A percentile compares a stretch with the other conserved stretches of the same genome.
phyloP scores from a whole-genome alignment of 352 stramenopile genomes.

The Phytophthora ohioensis region DNA sequence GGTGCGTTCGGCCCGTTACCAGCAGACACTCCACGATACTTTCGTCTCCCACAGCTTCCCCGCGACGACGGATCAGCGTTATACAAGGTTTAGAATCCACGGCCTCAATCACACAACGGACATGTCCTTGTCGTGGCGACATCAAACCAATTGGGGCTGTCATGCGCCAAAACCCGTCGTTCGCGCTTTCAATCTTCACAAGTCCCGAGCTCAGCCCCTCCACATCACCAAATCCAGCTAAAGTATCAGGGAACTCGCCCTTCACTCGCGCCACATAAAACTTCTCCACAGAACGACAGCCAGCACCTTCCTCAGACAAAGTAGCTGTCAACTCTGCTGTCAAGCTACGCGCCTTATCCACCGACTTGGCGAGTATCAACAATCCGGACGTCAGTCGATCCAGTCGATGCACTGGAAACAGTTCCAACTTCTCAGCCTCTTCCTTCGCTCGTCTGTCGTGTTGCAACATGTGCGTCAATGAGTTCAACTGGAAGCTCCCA shows the following conservation, averaged over 20 bases:
- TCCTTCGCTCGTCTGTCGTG: slow-evolving; percentile 23
- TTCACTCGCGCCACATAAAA: slow-evolving; percentile 62
- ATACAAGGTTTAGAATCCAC: slow-evolving; percentile 46
- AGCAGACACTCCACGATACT: slow-evolving; percentile 92
- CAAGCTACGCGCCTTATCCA: slow-evolving; percentile 50
- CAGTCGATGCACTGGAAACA: slow-evolving; percentile 92
- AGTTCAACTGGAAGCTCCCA: slow-evolving; percentile 92
- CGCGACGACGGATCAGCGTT: slow-evolving; percentile 50
- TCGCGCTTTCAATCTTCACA: slow-evolving; percentile 22
- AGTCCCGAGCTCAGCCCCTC: slow-evolving; percentile 22
- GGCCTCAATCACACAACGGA: slow-evolving; percentile 34
- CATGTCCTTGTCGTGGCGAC: slow-evolving; percentile 34
- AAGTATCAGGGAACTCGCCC: slow-evolving; percentile 48
- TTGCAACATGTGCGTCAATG: slow-evolving; percentile 70
- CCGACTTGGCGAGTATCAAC: slow-evolving; percentile 61
- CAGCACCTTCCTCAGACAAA: slow-evolving; percentile 19
- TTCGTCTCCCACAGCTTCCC: slow-evolving; percentile 30
- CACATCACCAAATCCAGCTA: slow-evolving; percentile 19
- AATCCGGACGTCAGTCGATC: slow-evolving; percentile 93
- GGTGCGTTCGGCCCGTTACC: slow-evolving; percentile 94
- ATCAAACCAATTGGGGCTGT: slow-evolving; percentile 49
- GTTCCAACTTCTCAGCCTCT: slow-evolving; percentile 39
- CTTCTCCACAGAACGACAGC: slow-evolving; percentile 51
- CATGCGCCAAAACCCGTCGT: slow-evolving; percentile 46
- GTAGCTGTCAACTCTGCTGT: slow-evolving; percentile 48